These are phyloP conservation scores for Metschnikowia chrysomelidarum DNA, from an alignment of 805 yeast species.

Conservation along the genomic window DNA sequence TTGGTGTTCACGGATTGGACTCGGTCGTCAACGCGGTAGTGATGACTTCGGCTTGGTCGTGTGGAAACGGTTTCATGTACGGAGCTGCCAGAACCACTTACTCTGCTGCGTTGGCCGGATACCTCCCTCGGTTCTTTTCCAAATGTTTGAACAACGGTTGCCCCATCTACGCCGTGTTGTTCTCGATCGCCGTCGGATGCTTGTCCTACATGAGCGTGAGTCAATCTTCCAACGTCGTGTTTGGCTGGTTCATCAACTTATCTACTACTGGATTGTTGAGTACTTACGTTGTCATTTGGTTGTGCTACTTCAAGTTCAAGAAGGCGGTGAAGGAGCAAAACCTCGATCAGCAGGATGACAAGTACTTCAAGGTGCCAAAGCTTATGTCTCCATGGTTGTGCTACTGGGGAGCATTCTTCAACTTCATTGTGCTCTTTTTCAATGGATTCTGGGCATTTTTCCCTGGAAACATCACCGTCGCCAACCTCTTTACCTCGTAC, in stretches of 20 bases:
- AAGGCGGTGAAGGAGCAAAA: constrained; percentile 34
- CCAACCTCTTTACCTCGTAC: constrained; percentile 36
- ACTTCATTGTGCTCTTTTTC: constrained; percentile 28
- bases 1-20: constrained; percentile 36
- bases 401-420: constrained; percentile 22
- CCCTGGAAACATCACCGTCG: constrained; percentile 34
- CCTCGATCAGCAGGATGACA: constrained; percentile 26
- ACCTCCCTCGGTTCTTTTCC: constrained; percentile 68
- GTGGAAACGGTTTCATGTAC: constrained; percentile 36
- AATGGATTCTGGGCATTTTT: constrained; percentile 44
- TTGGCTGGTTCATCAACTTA: constrained; percentile 70
- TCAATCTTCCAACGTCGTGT: constrained; percentile 56
- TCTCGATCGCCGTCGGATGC: constrained; percentile 37
- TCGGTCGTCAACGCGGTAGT: constrained; percentile 34
- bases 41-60: constrained; percentile 36
- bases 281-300: constrained; percentile 58
- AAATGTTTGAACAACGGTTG: constrained; percentile 66
- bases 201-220: constrained; percentile 42
- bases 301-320: constrained; percentile 47
- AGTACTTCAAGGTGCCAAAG: constrained; percentile 17
- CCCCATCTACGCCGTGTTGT: constrained; percentile 57
- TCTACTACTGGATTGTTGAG: constrained; percentile 63
- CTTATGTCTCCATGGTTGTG: constrained; percentile 15
- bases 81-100: constrained; percentile 37
- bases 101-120: constrained; percentile 82